Evolutionary conservation across 441 rosid genomes (phyloP), one percentile per base, ranked within the genome.

Genomic region (Monsonia emarginata): DNA sequence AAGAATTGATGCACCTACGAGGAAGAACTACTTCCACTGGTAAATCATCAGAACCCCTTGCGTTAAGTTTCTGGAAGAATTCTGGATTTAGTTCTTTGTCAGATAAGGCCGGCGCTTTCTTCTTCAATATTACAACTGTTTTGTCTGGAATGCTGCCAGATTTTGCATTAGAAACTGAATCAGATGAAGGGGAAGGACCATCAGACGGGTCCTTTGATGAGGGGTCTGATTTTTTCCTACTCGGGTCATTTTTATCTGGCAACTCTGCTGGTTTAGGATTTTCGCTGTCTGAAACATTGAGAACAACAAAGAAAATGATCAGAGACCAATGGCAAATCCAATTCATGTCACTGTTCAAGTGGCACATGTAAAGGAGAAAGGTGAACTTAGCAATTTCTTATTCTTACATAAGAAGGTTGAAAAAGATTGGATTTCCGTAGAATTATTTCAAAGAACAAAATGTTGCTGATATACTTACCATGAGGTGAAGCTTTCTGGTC

Each of bases 1-100:
- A 83, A 65, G 85, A 80, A 69, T 79, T 84, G 61, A 65, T 81
- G 78, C 78, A 77, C 76, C 90, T 78, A 66, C 83, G 95, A 77
- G 99, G 89, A 73, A 95, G 90, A 69, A 87, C 85, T 63, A 95
- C 97, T 84, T 95, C 99, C 62, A 95, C 98, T 1, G 90, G 91
- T 72, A 89, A 78, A 76, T 87, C 96, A 69, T 69, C 91, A 52
- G 90, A 86, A 59, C 85, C 86, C 75, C 91, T 83, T 48, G 81
- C 77, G 76, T 89, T 87, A 66, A 95, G 90, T 75, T 87, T 95
- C 81, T 88, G 95, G 82, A 95, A 95, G 78, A 95, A 95, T 77
- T 91, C 99, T 57, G 91, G 93, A 72, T 95, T 95, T 60, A 88
- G 72, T 67, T 87, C 90, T 75, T 88, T 91, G 78, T 90, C 98